Percentiles rank a stretch among this genome's conserved stretches.
Conservation (phyloP, 2,329 filamentous ascomycete species). For the Fonsecaea pugnacius region DNA sequence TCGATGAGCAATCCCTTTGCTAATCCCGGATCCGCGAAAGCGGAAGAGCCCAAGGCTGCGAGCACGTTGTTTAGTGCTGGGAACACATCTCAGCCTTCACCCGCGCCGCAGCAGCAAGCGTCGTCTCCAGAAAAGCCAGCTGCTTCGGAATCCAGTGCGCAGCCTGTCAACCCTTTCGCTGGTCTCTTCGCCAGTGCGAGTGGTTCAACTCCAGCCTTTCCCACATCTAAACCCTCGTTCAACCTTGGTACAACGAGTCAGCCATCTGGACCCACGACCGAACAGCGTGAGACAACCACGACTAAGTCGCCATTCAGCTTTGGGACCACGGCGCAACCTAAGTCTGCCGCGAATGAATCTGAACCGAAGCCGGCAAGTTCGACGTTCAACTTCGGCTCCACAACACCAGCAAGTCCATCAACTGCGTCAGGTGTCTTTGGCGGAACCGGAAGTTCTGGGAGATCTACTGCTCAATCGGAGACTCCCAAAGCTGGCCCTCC, state of each 20-base stretch:
- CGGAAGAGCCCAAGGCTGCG: slow-evolving; percentile 16
- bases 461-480: slow-evolving; percentile 5
- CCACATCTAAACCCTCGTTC: slow-evolving; percentile 14
- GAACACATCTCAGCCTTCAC: slow-evolving; percentile 15
- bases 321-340: slow-evolving; percentile 9
- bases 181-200: slow-evolving; percentile 23
- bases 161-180: slow-evolving; percentile 29
- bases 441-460: background rate
- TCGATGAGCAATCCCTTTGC: slow-evolving; percentile 20
- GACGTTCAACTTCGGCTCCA: slow-evolving; percentile 9
- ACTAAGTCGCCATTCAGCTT: slow-evolving; percentile 19
- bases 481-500: slow-evolving; percentile 1
- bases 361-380: background rate
- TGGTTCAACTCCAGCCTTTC: background rate
- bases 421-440: slow-evolving; percentile 6
- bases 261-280: slow-evolving; percentile 3
- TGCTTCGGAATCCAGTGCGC: slow-evolving; percentile 13
- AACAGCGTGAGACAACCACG: slow-evolving; percentile 9
- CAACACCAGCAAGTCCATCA: background rate
- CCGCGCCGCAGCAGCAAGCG: slow-evolving; percentile 3
- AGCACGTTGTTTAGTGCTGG: slow-evolving; percentile 20
- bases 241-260: slow-evolving; percentile 17
- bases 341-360: background rate
- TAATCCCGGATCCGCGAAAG: slow-evolving; percentile 12
- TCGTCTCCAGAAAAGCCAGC: slow-evolving; percentile 20